These are phyloP conservation scores for Puya raimondii DNA, from an alignment of 176 grass and related monocot genomes.

Conservation along the genomic window DNA sequence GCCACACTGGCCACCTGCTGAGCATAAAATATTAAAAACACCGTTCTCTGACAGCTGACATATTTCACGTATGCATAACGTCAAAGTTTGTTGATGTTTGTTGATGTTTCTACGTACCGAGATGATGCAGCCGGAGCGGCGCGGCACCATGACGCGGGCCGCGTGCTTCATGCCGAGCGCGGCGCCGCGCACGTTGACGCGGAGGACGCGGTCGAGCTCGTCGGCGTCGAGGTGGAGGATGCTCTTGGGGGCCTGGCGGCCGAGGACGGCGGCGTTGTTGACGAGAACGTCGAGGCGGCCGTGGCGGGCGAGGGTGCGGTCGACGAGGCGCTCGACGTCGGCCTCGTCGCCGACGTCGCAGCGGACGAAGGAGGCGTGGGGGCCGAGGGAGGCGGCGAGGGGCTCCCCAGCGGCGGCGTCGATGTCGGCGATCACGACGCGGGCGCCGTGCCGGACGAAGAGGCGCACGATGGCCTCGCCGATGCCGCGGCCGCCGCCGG, in stretches of 20 bases:
- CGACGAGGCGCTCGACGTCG: constrained; percentile 50
- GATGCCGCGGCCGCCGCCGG: constrained; percentile 74
- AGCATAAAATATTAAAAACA: too few relatives aligned
- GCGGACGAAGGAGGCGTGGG: constrained; percentile 38
- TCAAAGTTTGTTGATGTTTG: too few relatives aligned
- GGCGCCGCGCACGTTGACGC: constrained; percentile 84
- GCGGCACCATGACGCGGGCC: constrained; percentile 55
- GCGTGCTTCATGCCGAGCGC: constrained; percentile 98
- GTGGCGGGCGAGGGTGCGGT: constrained; percentile 28
- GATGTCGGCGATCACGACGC: constrained; percentile 75
- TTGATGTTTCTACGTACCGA: constrained; percentile 11
- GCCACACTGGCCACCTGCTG: constrained; percentile 61
- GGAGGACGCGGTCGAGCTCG: constrained; percentile 88
- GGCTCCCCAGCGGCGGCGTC: constrained; percentile 34
- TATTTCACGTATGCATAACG: too few relatives aligned
- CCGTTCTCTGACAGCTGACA: too few relatives aligned
- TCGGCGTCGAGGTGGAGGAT: constrained; percentile 65
- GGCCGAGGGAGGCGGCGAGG: constrained; percentile 43
- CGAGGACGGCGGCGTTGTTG: constrained; percentile 85
- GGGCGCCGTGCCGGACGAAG: constrained; percentile 61
- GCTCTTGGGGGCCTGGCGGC: constrained; percentile 86
- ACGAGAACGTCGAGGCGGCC: constrained; percentile 62
- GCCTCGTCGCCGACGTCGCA: constrained; percentile 73
- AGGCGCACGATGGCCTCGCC: constrained; percentile 69
- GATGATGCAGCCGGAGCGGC: constrained; percentile 56